Evolutionary conservation across 371 early-diverging fungal species (phyloP), one percentile per base, ranked within the genome.

Genomic region (Mucor racemosus): DNA sequence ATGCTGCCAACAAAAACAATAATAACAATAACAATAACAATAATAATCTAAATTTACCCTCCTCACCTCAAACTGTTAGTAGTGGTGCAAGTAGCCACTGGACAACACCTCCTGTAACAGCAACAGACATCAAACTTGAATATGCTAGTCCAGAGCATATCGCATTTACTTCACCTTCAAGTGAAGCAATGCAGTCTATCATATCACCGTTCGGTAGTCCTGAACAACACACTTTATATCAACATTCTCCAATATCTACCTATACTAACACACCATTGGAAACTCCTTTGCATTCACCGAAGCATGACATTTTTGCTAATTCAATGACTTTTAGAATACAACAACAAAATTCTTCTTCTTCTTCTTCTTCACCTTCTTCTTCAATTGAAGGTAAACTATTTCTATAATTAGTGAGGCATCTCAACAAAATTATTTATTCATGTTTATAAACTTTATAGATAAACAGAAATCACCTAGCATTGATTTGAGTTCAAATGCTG

Each of bases 181-280:
- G 63, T 34, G 68, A 68, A 19, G 4, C 58, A n/a, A 58, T 38
- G 46, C 59, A 44, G 53, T 62, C 68, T 14, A 35, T 17, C 14
- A 40, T 26, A 26, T 60, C 64, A 9, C 64, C 67, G 7, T 71
- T 71, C 40, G 63, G 71, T 31, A 71, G 71, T 35, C 71, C 71
- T 40, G 63, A 66, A 26, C 48, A 36, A 19, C 48, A 62, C 5
- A 6, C 59, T 34, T 40, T 41, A 13, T 33, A 60, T 53, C 31
- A 36, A 11, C 58, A 38, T 38, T 58, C 60, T 13, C 54, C 60
- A 15, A 17, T 55, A 17, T 59, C 67, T 33, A 44, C 60, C 11
- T 44, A 17, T 31, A 58, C 48, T 21, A 58, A 57, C 14, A 65
- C 65, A 7, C 50, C 70, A 15, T 65, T 57, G 11, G 58, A 61